phyloP scores from a whole-genome alignment of 2,329 filamentous ascomycete genomes.

The Daldinia sp. region DNA sequence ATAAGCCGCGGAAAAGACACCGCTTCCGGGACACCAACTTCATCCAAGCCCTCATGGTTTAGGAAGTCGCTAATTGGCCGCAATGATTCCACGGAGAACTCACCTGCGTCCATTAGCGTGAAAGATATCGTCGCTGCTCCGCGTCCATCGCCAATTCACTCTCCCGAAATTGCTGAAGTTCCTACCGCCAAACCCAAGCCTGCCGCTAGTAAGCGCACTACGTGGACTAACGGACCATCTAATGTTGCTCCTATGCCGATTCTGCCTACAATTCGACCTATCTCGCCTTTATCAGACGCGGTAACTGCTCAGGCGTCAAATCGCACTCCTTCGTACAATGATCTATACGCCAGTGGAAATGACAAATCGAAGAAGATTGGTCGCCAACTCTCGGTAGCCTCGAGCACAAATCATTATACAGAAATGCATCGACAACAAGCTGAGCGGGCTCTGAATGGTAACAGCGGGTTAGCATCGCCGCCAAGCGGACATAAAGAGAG shows the following conservation, averaged over 20 bases:
- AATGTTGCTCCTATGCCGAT: conserved; percentile 94
- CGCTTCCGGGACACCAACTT: conserved; percentile 66
- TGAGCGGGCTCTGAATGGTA: conserved; percentile 88
- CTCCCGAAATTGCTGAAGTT: conserved; percentile 54
- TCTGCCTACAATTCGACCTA: conserved; percentile 90
- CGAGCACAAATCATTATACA: conserved; percentile 91
- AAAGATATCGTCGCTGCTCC: conserved; percentile 61
- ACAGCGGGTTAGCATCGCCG: conserved; percentile 79
- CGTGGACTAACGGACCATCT: conserved; percentile 87
- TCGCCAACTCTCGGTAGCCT: conserved; percentile 91
- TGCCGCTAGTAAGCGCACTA: conserved; percentile 82
- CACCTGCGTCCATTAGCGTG: conserved; percentile 59
- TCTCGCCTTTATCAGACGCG: conserved; percentile 94
- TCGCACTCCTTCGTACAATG: conserved; percentile 66
- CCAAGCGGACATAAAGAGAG: conserved; percentile 88
- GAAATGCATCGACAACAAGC: conserved; percentile 92
- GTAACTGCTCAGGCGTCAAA: conserved; percentile 89
- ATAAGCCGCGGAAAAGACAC: conserved; percentile 77
- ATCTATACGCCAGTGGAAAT: conserved; percentile 59
- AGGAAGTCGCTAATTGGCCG: conserved; percentile 91
- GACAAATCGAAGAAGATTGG: conserved; percentile 92
- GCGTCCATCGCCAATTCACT: conserved; percentile 49
- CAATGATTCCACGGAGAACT: conserved; percentile 75
- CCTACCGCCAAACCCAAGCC: conserved; percentile 61
- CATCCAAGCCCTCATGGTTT: conserved; percentile 95